Conservation (phyloP, 306 rosid species). For the Astragalus glycyphyllos region DNA sequence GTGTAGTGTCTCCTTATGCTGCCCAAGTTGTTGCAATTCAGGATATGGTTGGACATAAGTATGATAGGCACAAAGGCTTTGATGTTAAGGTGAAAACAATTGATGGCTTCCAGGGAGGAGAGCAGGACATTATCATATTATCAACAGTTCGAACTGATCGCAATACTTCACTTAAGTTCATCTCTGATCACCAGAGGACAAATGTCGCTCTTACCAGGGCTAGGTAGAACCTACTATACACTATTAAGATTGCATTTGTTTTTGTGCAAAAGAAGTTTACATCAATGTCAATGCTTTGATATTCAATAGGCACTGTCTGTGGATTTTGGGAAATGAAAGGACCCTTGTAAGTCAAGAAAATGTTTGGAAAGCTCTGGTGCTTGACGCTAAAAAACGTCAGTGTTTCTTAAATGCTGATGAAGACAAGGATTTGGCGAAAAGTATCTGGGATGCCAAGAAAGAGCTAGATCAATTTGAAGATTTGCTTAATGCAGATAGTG, state of each 20-base stretch:
- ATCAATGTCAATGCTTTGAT: neutral
- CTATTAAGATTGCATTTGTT: neutral
- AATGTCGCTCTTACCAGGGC: slow-evolving; percentile 94
- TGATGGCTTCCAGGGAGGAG: slow-evolving; percentile 90
- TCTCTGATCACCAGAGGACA: slow-evolving; percentile 60
- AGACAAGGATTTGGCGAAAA: slow-evolving; percentile 62
- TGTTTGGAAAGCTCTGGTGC: slow-evolving; percentile 64
- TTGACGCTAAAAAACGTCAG: slow-evolving; percentile 63
- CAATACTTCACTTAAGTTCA: slow-evolving; percentile 51
- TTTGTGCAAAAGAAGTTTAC: neutral
- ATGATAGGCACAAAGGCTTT: slow-evolving; percentile 54
- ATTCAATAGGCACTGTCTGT: slow-evolving; percentile 65
- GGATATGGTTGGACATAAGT: slow-evolving; percentile 56
- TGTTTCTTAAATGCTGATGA: slow-evolving; percentile 78
- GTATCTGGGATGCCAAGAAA: slow-evolving; percentile 63
- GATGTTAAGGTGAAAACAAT: slow-evolving; percentile 70
- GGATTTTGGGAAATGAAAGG: slow-evolving; percentile 81
- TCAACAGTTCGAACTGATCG: slow-evolving; percentile 72
- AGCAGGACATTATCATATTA: slow-evolving; percentile 69
- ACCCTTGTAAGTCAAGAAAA: slow-evolving; percentile 51
- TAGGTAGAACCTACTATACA: slow-evolving; percentile 51
- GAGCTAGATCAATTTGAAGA: slow-evolving; percentile 70
- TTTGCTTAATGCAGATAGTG: slow-evolving; percentile 63
- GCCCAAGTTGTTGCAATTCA: slow-evolving; percentile 72
- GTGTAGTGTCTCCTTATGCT: slow-evolving; percentile 87